Base-by-base conservation (phyloP, 495 filamentous ascomycete genomes). In the Daldinia caldariorum region DNA sequence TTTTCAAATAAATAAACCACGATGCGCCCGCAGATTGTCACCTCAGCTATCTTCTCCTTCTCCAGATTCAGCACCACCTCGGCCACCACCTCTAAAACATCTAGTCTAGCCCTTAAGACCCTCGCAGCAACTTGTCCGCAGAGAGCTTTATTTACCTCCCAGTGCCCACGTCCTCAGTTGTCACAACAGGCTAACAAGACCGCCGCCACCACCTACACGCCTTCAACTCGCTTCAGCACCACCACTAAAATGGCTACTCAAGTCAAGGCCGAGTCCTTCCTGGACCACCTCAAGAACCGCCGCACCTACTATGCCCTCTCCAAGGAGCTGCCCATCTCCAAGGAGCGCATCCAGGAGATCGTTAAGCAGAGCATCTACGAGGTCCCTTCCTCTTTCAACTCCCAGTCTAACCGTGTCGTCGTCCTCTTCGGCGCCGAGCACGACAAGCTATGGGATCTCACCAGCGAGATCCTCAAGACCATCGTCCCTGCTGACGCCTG, bases 351-450 rank as follows among this genome's bases (percentile, higher is more conserved):
- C 79, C 76, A 83, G 67, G 82, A 87, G 67, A 83, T 90, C 74
- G 80, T 88, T 71, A 80, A 81, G 69, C 75, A 86, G 50, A 76
- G 79, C 45, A 67, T 90, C 59, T 79, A 83, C 55, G 82, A 90
- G 75, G 77, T 84, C 35, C 89, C 89, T 16, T 82, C 77, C 39
- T 84, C 82, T 73, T 91, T 90, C 87, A 91, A 91, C 85, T 86
- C 84, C 49, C 89, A 91, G 80, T 82, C 80, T 73, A 84, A 87
- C 72, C 87, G 89, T 58, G 76, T 85, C 39, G 79, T 91, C 13
- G 83, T 90, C 29, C 83, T 90, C 67, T 80, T 89, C 73, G 85
- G 86, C 59, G 83, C 79, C 61, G 87, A 89, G 73, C 88, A 90
- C 77, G 83, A 88, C 61, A 87, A 86, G 79, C 81, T 90, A 65